Evolutionary conservation across 352 stramenopile species (phyloP).

Genomic region (Globisporangium mamillatum): DNA sequence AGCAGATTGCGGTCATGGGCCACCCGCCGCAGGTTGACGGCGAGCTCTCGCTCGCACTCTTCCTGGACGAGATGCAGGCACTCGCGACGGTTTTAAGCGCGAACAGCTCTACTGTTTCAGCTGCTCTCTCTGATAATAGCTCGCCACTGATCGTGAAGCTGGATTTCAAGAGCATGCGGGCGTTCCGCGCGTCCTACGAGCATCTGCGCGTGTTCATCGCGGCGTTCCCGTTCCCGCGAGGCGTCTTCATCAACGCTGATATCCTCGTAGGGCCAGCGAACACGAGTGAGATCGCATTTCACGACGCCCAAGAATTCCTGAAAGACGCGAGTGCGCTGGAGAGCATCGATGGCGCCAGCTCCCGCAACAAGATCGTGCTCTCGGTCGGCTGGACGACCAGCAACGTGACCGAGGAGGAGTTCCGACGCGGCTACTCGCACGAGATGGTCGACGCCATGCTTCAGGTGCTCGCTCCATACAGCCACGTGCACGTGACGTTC

Average conservation of each 20-base stretch:
- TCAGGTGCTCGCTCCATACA: conserved; percentile 34
- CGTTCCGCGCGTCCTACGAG: conserved; percentile 37
- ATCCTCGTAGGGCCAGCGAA: conserved; percentile 56
- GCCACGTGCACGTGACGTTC: conserved; percentile 57
- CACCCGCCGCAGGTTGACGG: conserved; percentile 56
- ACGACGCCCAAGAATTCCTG: conserved; percentile 44
- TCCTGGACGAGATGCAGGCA: conserved; percentile 46
- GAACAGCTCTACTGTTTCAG: background rate
- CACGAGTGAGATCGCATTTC: conserved; percentile 30
- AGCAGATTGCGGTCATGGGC: conserved; percentile 59
- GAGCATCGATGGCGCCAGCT: conserved; percentile 15
- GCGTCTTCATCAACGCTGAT: conserved; percentile 71
- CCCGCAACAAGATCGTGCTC: conserved; percentile 57
- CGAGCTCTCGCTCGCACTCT: conserved; percentile 42
- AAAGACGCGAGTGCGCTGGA: conserved; percentile 33
- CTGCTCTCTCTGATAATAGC: background rate
- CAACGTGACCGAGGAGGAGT: conserved; percentile 51
- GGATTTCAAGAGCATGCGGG: conserved; percentile 65
- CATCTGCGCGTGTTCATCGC: conserved; percentile 35
- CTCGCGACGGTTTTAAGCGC: conserved; percentile 9
- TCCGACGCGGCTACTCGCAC: conserved; percentile 42
- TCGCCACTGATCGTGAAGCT: conserved; percentile 59
- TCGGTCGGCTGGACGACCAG: conserved; percentile 72
- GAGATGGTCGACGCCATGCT: conserved; percentile 67
- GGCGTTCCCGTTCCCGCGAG: conserved; percentile 42